phyloP scores from a whole-genome alignment of 176 grass and related monocot species.

The Carex pumila region DNA sequence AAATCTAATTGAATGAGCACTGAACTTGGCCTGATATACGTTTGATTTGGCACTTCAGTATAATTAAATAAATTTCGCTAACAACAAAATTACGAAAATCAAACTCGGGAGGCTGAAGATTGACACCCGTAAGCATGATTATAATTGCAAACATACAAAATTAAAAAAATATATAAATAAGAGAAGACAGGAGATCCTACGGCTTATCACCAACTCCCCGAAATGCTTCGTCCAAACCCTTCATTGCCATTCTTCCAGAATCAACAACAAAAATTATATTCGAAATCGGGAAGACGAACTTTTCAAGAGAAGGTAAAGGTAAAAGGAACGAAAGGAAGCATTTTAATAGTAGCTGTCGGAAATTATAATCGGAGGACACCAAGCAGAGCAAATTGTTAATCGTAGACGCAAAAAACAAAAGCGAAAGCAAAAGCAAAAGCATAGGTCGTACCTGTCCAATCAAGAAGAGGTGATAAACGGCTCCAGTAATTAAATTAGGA shows the following conservation, averaged over 20 bases:
- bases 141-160: not conserved
- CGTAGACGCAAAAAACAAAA: not conserved
- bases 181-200: slow-evolving; percentile 2
- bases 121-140: not conserved
- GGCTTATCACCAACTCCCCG: slow-evolving; percentile 58
- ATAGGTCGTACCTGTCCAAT: not conserved
- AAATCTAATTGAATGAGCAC: not conserved
- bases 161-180: not conserved
- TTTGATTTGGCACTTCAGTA: not conserved
- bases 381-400: not conserved
- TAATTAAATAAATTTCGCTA: not conserved
- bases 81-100: not conserved
- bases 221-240: slow-evolving; percentile 68
- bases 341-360: not conserved
- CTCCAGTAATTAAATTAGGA: not conserved
- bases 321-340: not conserved
- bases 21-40: not conserved
- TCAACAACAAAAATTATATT: not conserved
- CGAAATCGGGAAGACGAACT: slow-evolving; percentile 1
- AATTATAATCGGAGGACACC: not conserved
- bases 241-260: slow-evolving; percentile 32
- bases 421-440: not conserved
- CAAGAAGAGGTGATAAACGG: not conserved
- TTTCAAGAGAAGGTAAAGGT: not conserved
- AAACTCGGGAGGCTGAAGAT: not conserved